Evolutionary conservation across 495 filamentous ascomycete genomes (phyloP), one percentile per base, ranked within the genome.

Genomic region (Xylaria acuta): DNA sequence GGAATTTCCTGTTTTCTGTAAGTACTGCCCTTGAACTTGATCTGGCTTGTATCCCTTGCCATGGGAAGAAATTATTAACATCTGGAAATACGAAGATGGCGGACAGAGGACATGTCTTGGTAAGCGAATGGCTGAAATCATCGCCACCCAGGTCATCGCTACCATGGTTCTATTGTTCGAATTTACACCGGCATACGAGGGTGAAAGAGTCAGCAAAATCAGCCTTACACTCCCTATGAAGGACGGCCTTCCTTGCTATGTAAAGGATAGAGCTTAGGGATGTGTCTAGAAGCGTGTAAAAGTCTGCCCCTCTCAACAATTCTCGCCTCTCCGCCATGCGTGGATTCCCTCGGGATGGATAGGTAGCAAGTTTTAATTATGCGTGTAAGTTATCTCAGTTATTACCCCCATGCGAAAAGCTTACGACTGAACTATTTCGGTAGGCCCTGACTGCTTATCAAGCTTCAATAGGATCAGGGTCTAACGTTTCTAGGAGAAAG

Each of bases 221-320:
- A 89, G 88, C 73, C 76, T 90, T 49, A 90, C 88, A 2, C 73
- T 90, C 71, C 88, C 88, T 1, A 90, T 90, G 88, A 82, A 89
- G 56, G 87, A 84, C 11, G 88, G 88, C 22, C 76, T 90, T 69
- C 87, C 88, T 12, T 84, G 84, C 69, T 72, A 71, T 38, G 80
- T 83, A 4, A 74, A 75, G 70, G 45, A 72, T 9, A 78, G 77
- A 34, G 32, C 38, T 5, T 34, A 56, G 49, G 36, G 32, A 14
- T 38, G 22, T 11, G 18, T 30, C 12, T 71, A 67, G 58, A 60
- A 67, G 30, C 1, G 7, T 51, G 30, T 20, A 22, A 38, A 14
- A 45, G 4, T 34, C 58, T 18, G 3, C 32, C 8, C 1, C 8
- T 38, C 6, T 49, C 27, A 22, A 27, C 18, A n/a, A 32, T 11